Conservation (phyloP, 1,284 basidiomycete genomes). For the Rhodotorula sp. region DNA sequence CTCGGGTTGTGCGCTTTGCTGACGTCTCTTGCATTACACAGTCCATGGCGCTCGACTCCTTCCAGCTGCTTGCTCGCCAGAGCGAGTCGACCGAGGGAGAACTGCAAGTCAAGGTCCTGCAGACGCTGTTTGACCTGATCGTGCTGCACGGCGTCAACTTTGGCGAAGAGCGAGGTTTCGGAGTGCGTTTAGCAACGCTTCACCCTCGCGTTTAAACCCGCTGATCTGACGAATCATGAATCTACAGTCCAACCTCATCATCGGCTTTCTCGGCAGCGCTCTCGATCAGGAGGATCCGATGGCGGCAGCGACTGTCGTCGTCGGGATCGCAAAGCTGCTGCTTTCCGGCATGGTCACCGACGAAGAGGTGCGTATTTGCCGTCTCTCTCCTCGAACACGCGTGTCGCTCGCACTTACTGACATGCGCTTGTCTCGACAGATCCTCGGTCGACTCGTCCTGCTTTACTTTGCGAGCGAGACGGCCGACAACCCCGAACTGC, state of each 20-base stretch:
- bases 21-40: slow-evolving; percentile 45
- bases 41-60: slow-evolving; percentile 87
- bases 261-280: slow-evolving; percentile 72
- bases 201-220: background rate
- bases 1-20: background rate
- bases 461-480: slow-evolving; percentile 88
- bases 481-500: slow-evolving; percentile 75
- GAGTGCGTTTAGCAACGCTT: slow-evolving; percentile 21
- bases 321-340: slow-evolving; percentile 87
- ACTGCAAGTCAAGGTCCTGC: slow-evolving; percentile 76
- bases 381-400: background rate
- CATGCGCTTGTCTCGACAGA: slow-evolving; percentile 53
- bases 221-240: background rate
- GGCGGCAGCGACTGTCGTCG: slow-evolving; percentile 74
- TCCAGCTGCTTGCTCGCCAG: slow-evolving; percentile 86
- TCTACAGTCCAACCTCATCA: slow-evolving; percentile 63
- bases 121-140: slow-evolving; percentile 86
- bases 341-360: slow-evolving; percentile 79
- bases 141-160: slow-evolving; percentile 84
- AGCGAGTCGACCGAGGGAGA: slow-evolving; percentile 72
- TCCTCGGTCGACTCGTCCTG: slow-evolving; percentile 73
- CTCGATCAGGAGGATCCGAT: slow-evolving; percentile 71
- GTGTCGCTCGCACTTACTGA: background rate
- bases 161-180: slow-evolving; percentile 53
- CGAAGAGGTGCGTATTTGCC: slow-evolving; percentile 58